Percentiles rank a stretch among this genome's conserved stretches.
phyloP scores from a whole-genome alignment of 2,329 filamentous ascomycete genomes.

The Aspergillus melleus region DNA sequence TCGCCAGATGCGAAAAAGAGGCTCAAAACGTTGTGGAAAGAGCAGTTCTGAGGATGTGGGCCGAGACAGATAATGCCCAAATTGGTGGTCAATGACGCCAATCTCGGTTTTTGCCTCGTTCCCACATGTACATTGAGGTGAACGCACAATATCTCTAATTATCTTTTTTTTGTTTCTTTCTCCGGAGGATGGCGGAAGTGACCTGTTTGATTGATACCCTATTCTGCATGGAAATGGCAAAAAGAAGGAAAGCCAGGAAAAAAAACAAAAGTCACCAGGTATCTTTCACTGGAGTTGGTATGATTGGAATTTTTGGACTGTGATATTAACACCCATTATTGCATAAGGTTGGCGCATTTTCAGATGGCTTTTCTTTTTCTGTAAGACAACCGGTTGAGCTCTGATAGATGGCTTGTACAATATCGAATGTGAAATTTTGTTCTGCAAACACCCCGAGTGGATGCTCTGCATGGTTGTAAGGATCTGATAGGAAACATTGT shows the following conservation, averaged over 20 bases:
- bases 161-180: background rate
- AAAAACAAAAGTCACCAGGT: constrained; percentile 1
- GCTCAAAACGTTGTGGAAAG: constrained; percentile 45
- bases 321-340: constrained; percentile 3
- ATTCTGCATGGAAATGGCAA: constrained; percentile 9
- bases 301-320: constrained; percentile 9
- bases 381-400: constrained; percentile 4
- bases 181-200: background rate
- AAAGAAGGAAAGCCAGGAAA: constrained; percentile 6
- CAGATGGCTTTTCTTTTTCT: background rate
- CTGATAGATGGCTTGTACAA: constrained; percentile 13
- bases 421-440: constrained; percentile 1
- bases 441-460: background rate
- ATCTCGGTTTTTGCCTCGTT: background rate
- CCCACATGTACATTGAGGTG: background rate
- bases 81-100: constrained; percentile 14
- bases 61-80: constrained; percentile 31
- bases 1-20: constrained; percentile 41
- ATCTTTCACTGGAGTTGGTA: constrained; percentile 29
- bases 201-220: constrained; percentile 29
- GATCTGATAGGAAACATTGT: background rate
- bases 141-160: background rate
- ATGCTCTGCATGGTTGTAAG: background rate
- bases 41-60: constrained; percentile 45
- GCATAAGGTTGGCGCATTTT: constrained; percentile 22